Evolutionary conservation across 805 yeast genomes (phyloP).

Genomic region (Metschnikowia colocasiae): DNA sequence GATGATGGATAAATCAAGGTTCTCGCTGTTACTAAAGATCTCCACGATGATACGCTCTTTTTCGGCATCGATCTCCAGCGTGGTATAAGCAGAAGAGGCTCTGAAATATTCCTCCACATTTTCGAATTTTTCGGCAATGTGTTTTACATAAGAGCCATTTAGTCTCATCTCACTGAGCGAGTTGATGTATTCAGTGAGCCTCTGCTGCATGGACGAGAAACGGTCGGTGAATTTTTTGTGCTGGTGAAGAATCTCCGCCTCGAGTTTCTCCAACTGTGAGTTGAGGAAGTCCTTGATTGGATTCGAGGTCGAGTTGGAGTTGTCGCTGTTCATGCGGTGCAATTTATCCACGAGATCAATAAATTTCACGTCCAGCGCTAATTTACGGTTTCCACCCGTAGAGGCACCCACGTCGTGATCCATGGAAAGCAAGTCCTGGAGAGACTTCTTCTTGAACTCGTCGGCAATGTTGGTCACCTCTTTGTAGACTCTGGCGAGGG

Average conservation of each 20-base stretch:
- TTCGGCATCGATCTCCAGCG: conserved; percentile 25
- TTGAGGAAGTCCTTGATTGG: conserved; percentile 36
- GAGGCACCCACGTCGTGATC: conserved; percentile 29
- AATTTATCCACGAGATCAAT: conserved; percentile 38
- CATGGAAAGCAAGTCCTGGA: conserved; percentile 35
- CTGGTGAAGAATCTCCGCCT: conserved; percentile 35
- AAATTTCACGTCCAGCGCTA: conserved; percentile 29
- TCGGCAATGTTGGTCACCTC: conserved; percentile 34
- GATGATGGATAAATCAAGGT: conserved; percentile 38
- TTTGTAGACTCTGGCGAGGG: conserved; percentile 26
- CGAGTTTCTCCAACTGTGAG: conserved; percentile 30
- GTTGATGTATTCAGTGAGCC: conserved; percentile 33
- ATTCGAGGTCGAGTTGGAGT: conserved; percentile 17
- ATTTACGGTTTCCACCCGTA: conserved; percentile 6
- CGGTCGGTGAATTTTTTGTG: conserved; percentile 33
- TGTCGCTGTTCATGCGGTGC: conserved; percentile 28
- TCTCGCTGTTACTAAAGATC: conserved; percentile 36
- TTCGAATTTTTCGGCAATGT: conserved; percentile 38
- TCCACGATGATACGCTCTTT: conserved; percentile 27
- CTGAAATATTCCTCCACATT: conserved; percentile 33
- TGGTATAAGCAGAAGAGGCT: conserved; percentile 25
- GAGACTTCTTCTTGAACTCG: conserved; percentile 33
- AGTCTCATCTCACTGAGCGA: conserved; percentile 30
- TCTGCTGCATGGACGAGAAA: conserved; percentile 36
- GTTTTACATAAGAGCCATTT: conserved; percentile 35